Evolutionary conservation across 306 rosid genomes (phyloP).

Genomic region (Rubus idaeus): DNA sequence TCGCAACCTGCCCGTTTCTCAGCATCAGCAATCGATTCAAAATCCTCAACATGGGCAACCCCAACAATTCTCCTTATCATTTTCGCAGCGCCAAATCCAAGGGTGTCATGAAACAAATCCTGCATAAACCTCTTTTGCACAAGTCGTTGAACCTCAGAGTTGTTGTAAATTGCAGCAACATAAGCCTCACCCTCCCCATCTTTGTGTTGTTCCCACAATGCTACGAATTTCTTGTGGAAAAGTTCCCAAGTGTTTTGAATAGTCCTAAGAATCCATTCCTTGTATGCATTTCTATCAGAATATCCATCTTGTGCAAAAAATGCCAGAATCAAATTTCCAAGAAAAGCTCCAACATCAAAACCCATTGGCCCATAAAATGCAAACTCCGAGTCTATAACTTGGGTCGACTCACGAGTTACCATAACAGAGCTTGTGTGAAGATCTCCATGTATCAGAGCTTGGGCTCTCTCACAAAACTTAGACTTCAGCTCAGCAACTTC

Average conservation of each 20-base stretch:
- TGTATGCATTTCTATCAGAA: conserved; percentile 57
- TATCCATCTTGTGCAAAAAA: conserved; percentile 92
- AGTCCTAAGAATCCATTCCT: conserved; percentile 79
- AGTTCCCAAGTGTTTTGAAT: conserved; percentile 75
- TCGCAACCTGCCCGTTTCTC: conserved; percentile 64
- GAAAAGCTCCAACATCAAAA: conserved; percentile 76
- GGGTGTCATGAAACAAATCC: conserved; percentile 69
- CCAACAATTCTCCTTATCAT: conserved; percentile 95
- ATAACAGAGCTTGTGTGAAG: conserved; percentile 84
- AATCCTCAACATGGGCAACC: conserved; percentile 84
- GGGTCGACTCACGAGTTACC: conserved; percentile 81
- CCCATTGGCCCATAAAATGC: conserved; percentile 94
- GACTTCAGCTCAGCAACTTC: no score
- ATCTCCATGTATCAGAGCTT: conserved; percentile 88
- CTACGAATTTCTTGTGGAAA: conserved; percentile 53
- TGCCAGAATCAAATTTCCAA: conserved; percentile 84
- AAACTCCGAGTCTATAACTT: conserved; percentile 88
- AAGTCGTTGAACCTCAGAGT: conserved; percentile 51
- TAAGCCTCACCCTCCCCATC: conserved; percentile 70
- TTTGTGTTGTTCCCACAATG: conserved; percentile 69
- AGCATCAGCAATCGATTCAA: conserved; percentile 66
- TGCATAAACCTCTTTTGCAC: conserved; percentile 57
- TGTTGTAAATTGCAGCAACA: conserved; percentile 71
- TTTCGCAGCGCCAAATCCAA: conserved; percentile 90
- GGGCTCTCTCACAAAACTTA: conserved; percentile 84